Evolutionary conservation across 306 rosid species (phyloP), one percentile per base, ranked within the genome.

Genomic region (Glycine soja): DNA sequence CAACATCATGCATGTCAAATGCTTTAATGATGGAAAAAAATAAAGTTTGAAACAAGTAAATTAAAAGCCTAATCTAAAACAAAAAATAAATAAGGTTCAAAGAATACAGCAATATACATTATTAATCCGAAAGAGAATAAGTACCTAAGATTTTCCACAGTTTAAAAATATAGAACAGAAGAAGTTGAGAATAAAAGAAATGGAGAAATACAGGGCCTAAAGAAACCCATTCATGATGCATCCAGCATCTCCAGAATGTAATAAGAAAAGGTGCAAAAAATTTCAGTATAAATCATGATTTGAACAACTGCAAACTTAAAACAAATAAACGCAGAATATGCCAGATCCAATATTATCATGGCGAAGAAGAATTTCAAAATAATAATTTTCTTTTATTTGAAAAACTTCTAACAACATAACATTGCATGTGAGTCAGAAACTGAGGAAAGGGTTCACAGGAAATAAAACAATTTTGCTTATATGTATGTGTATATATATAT

Each of bases 1-100:
- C 10, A 72, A 73, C 61, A 65, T 66, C 70, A 82, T 76, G 52
- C 38, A 57, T 40, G 75, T 71, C 69, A 80, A 64, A 76, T 16
- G 62, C 72, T 63, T 70, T 9, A 19, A 63, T 76, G 16, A 75
- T 52, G 80, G 70, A 57, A 42, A 70, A 51, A 50, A 7, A 30
- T 47, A 43, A 43, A 59, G n/a, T 16, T 68, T 34, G 47, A 82
- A 76, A 74, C 42, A 53, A 78, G 30, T 45, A 48, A 24, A 24
- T 24, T 57, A 30, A 66, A 81, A 70, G 47, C 62, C 36, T 45
- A 34, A 40, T 40, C 5, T 40, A 40, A 40, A 40, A 5, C 4
- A 40, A 2, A 40, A 76, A 64, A 51, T 18, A 48, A 18, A 24
- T 24, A 59, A 14, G 59, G 47, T 34, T 38, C 34, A 62, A 58